These are phyloP conservation scores for Neurospora pannonica DNA, from an alignment of 495 filamentous ascomycete genomes.

Conservation along the genomic window DNA sequence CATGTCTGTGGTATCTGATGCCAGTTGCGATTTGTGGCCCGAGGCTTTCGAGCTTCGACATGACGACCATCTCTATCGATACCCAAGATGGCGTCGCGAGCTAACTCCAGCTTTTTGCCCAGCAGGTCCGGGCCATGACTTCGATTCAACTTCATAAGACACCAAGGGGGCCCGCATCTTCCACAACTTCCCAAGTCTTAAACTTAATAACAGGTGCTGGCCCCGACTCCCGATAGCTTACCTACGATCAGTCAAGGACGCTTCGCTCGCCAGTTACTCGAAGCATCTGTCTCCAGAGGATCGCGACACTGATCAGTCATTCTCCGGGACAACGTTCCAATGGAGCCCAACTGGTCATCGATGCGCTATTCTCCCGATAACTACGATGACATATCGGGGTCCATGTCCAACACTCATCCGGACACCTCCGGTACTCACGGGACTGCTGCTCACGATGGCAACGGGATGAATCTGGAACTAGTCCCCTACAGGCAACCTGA, in stretches of 20 bases:
- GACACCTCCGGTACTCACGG: background rate
- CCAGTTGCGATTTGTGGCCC: background rate
- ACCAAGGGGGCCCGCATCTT: background rate
- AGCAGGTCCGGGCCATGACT: background rate
- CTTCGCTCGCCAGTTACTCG: background rate
- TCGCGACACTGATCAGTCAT: background rate
- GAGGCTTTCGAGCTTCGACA: background rate
- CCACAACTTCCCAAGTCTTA: background rate
- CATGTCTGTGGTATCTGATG: background rate
- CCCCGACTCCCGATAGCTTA: background rate
- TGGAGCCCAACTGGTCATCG: background rate
- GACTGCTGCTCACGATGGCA: background rate
- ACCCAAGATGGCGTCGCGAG: background rate
- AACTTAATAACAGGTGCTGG: background rate
- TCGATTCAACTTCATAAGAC: background rate
- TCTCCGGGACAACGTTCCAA: background rate
- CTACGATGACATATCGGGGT: background rate
- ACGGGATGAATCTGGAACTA: background rate
- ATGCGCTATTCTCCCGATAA: background rate
- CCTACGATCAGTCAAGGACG: background rate
- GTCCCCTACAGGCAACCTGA: background rate
- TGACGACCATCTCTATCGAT: background rate
- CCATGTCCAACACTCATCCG: background rate
- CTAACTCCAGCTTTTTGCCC: background rate
- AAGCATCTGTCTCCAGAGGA: background rate